phyloP scores from a whole-genome alignment of 495 filamentous ascomycete species.

The Penicillium robsamsonii region DNA sequence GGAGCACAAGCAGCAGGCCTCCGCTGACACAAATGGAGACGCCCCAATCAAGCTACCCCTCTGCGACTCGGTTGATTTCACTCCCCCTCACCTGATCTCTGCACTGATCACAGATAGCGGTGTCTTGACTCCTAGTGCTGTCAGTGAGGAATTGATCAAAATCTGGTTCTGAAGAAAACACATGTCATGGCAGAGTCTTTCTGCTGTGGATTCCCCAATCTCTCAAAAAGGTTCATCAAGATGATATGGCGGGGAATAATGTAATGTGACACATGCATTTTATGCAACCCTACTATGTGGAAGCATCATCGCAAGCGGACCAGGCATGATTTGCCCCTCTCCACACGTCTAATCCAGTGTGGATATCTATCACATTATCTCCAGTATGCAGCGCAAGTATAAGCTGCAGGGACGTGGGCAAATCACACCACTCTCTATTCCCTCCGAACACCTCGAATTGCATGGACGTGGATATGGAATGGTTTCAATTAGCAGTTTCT shows the following conservation, averaged over 20 bases:
- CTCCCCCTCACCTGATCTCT: constrained; percentile 76
- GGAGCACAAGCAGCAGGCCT: constrained; percentile 32
- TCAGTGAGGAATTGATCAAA: constrained; percentile 76
- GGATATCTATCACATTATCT: neutral
- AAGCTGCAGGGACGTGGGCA: neutral
- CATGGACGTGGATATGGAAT: constrained; percentile 1
- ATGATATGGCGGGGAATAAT: neutral
- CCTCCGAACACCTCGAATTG: neutral
- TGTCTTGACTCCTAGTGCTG: constrained; percentile 70
- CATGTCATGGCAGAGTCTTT: neutral
- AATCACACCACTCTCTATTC: neutral
- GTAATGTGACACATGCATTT: neutral
- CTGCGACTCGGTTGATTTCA: constrained; percentile 76
- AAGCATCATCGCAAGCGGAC: constrained; percentile 3
- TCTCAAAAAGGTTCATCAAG: neutral
- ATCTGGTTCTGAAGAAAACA: constrained; percentile 62
- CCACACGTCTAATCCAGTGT: neutral
- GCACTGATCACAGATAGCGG: constrained; percentile 76
- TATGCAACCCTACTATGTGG: neutral
- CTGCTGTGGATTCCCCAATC: neutral
- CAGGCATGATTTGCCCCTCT: neutral
- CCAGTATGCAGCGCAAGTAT: constrained; percentile 1
- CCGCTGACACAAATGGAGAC: constrained; percentile 24
- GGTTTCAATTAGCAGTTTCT: neutral
- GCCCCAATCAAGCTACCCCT: constrained; percentile 26